Conservation (phyloP, 257 asterid species). For the Fraxinus americana region DNA sequence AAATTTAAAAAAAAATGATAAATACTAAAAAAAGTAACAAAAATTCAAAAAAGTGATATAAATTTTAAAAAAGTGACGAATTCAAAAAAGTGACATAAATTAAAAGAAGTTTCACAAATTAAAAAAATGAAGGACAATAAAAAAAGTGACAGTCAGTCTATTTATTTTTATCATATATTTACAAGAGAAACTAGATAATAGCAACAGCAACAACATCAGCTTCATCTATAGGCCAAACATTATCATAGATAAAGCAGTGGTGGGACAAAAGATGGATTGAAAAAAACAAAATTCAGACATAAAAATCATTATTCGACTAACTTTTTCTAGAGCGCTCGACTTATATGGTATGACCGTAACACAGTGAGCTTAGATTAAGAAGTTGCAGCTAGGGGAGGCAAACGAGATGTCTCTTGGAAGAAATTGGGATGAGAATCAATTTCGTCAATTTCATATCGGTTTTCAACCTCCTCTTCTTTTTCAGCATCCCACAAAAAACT, state of each 20-base stretch:
- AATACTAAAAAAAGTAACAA: no score
- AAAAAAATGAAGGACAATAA: no score
- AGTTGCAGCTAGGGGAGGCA: conserved; percentile 61
- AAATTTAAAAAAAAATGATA: no score
- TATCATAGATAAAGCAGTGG: neutral
- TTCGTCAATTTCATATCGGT: conserved; percentile 27
- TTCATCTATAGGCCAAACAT: neutral
- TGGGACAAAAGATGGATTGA: conserved; percentile 9
- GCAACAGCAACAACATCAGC: neutral
- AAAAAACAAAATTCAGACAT: conserved; percentile 23
- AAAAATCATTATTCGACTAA: conserved; percentile 18
- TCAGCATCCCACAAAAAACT: conserved; percentile 85
- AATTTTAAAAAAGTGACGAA: no score
- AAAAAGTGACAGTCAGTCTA: conserved; percentile 17
- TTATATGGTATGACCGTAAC: conserved; percentile 15
- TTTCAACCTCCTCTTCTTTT: conserved; percentile 36
- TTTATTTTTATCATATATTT: conserved; percentile 24
- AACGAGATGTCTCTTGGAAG: conserved; percentile 38
- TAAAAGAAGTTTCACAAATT: no score
- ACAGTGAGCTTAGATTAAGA: conserved; percentile 35
- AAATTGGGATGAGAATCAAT: conserved; percentile 31
- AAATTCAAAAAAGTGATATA: no score
- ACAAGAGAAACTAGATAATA: conserved; percentile 22
- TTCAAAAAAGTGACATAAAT: no score
- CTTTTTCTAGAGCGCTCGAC: conserved; percentile 17